Conservation (phyloP, 1,284 basidiomycete species). For the Rhodotorula sp. region DNA sequence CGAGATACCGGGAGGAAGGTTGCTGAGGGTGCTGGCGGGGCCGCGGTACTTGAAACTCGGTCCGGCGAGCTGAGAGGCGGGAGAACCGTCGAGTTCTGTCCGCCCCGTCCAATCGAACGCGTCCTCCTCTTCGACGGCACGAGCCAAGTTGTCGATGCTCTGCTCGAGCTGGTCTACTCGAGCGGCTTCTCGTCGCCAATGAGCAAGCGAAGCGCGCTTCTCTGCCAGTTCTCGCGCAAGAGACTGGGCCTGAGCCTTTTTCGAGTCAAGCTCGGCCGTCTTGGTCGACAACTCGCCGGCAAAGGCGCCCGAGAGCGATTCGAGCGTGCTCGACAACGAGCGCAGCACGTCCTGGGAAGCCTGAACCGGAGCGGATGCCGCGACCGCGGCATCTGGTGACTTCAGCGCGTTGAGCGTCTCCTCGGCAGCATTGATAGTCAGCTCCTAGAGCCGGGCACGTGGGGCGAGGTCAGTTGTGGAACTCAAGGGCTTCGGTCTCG, state of each 20-base stretch:
- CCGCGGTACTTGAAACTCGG: conserved; percentile 68
- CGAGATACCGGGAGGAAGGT: conserved; percentile 40
- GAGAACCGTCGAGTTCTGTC: conserved; percentile 62
- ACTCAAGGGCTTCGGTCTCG: neutral
- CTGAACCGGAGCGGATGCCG: conserved; percentile 50
- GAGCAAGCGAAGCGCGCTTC: conserved; percentile 75
- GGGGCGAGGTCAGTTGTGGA: conserved; percentile 38
- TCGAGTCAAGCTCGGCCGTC: conserved; percentile 80
- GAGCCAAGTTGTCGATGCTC: conserved; percentile 74
- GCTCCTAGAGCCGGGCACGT: conserved; percentile 50
- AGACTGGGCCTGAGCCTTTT: conserved; percentile 69
- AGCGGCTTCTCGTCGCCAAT: conserved; percentile 66
- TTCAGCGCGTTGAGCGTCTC: conserved; percentile 13
- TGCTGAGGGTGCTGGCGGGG: conserved; percentile 55
- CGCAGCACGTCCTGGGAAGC: conserved; percentile 86
- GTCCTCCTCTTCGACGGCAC: conserved; percentile 72
- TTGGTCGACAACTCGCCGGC: conserved; percentile 79
- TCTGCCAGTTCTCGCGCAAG: conserved; percentile 87
- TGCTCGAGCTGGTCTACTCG: conserved; percentile 75
- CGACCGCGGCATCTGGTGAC: neutral
- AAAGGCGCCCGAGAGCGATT: conserved; percentile 73
- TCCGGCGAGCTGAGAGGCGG: conserved; percentile 51
- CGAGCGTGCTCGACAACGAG: conserved; percentile 81
- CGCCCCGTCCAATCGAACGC: conserved; percentile 84
- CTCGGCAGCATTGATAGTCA: conserved; percentile 64